Percentiles rank a stretch among this genome's conserved stretches.
Conservation (phyloP, 805 yeast genomes). For the Naumovozyma castellii region DNA sequence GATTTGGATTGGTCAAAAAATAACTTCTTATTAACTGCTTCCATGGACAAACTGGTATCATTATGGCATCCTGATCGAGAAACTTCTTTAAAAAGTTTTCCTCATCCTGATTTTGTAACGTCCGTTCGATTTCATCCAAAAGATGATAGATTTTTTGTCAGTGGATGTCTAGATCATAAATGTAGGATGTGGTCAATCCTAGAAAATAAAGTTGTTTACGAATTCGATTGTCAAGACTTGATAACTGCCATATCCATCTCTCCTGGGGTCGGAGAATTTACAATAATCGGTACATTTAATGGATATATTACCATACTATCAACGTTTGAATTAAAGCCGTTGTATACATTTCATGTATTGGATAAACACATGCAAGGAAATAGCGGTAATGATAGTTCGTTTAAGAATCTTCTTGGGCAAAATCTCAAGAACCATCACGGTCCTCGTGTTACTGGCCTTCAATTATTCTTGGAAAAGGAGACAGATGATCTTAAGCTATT, state of each 20-base stretch:
- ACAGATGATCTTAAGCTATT: slow-evolving; percentile 35
- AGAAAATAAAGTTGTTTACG: slow-evolving; percentile 55
- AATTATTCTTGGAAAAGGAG: slow-evolving; percentile 31
- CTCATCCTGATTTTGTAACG: slow-evolving; percentile 76
- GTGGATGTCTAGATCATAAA: slow-evolving; percentile 71
- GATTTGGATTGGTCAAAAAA: slow-evolving; percentile 83
- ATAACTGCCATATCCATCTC: slow-evolving; percentile 70
- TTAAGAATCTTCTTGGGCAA: neutral
- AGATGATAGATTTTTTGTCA: slow-evolving; percentile 79
- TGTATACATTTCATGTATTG: slow-evolving; percentile 38
- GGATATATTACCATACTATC: slow-evolving; percentile 56
- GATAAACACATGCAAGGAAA: slow-evolving; percentile 27
- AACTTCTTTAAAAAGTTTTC: slow-evolving; percentile 52
- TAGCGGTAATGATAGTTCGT: neutral
- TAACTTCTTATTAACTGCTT: slow-evolving; percentile 66
- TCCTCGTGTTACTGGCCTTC: slow-evolving; percentile 73
- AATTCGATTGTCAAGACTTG: slow-evolving; percentile 51
- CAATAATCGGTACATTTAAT: slow-evolving; percentile 66
- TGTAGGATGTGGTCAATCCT: slow-evolving; percentile 79
- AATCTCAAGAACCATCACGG: slow-evolving; percentile 27
- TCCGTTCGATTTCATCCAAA: slow-evolving; percentile 69
- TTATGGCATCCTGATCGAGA: slow-evolving; percentile 76
- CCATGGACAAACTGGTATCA: slow-evolving; percentile 76
- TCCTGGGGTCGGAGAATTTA: slow-evolving; percentile 48
- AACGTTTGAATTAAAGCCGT: slow-evolving; percentile 49